Conservation (phyloP, 2,329 filamentous ascomycete genomes). For the Pseudocercospora pini-densiflorae region DNA sequence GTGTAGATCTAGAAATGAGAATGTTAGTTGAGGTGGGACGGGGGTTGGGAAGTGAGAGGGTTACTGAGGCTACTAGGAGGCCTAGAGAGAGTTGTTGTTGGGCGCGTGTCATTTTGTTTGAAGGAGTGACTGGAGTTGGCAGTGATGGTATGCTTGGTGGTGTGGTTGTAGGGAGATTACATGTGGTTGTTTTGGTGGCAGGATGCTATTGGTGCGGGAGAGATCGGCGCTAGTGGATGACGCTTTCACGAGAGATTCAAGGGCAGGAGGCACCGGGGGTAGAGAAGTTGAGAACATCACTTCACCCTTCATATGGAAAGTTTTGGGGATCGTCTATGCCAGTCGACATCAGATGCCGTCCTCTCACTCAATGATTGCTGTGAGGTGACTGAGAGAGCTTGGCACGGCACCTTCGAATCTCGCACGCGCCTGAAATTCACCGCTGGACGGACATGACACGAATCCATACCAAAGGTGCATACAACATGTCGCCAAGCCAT, state of each 20-base stretch:
- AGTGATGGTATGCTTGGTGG: not conserved
- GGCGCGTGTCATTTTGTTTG: constrained; percentile 79
- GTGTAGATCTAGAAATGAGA: constrained; percentile 75
- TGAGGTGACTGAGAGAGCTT: no score
- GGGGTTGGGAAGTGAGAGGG: constrained; percentile 34
- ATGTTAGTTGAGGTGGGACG: constrained; percentile 32
- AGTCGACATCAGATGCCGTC: no score
- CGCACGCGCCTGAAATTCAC: not conserved
- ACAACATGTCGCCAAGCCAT: not conserved
- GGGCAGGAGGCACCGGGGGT: not conserved
- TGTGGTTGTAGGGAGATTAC: not conserved
- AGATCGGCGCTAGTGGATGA: not conserved
- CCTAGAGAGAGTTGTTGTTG: constrained; percentile 88
- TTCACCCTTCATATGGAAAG: no score
- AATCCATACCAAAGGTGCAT: not conserved
- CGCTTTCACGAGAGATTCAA: not conserved
- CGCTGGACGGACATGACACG: not conserved
- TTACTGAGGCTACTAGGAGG: constrained; percentile 85
- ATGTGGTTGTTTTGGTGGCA: not conserved
- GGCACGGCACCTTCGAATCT: no score
- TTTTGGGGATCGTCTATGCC: no score
- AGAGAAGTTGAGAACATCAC: no score
- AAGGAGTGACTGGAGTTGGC: not conserved
- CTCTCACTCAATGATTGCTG: no score
- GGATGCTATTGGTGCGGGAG: not conserved